Evolutionary conservation across 164 flowering plant genomes (phyloP), one percentile per base, ranked within the genome.

Genomic region (Tinospora cordifolia): DNA sequence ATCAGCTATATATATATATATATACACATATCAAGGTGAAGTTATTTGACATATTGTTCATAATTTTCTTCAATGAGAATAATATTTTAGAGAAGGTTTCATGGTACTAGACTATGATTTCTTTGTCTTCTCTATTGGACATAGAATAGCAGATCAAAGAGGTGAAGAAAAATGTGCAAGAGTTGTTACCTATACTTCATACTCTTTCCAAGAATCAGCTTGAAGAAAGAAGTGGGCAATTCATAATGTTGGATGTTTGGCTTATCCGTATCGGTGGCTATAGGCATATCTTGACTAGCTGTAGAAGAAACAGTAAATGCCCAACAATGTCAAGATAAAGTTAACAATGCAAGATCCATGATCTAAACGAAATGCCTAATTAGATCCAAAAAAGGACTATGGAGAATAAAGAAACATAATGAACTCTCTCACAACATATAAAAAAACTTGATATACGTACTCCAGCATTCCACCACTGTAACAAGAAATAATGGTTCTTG

Each of bases 211-310:
- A 93, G 90, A 34, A 93, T 92, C 69, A 91, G 70, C 80, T 91
- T 87, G 85, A 93, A 93, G 84, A 93, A 93, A 66, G 91, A 86
- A 14, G 97, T 93, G 8, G 97, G 98, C 3, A 93, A 68, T 70
- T 90, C 96, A 76, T 93, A 93, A 73, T 90, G 98, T 67, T 93
- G 98, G 57, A 77, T 30, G 72, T 89, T 93, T 15, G 96, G 79
- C 65, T 73, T 70, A 11, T 89, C 97, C 2, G 96, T 93, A 80
- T 84, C 72, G 79, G 90, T 83, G 30, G 98, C 98, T 70, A 93
- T 88, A 17, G 98, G 95, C 96, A 90, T 89, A 51, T 87, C 91
- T 65, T 75, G 75, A 66, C 90, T 81, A 63, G 91, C 95, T 90
- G 82, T 72, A 76, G 60, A 25, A 69, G 15, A 26, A 8, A 21